Evolutionary conservation across 1,139 yeast species (phyloP).

Genomic region (Chernovozyma aurita): DNA sequence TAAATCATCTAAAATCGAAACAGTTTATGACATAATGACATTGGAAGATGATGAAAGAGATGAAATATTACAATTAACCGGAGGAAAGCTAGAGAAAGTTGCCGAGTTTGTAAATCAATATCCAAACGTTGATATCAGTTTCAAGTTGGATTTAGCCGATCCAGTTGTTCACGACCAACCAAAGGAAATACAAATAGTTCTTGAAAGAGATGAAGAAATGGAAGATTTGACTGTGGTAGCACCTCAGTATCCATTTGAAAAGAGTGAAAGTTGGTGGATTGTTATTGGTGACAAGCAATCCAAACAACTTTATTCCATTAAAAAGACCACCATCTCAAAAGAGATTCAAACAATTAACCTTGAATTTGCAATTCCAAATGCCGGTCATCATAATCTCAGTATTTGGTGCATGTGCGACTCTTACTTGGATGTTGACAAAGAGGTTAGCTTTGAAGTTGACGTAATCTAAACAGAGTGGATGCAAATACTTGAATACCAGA

Average conservation of each 20-base stretch:
- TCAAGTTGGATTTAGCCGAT: constrained; percentile 40
- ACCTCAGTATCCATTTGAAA: constrained; percentile 50
- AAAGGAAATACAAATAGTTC: constrained; percentile 42
- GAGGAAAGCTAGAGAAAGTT: constrained; percentile 50
- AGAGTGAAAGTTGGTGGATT: constrained; percentile 85
- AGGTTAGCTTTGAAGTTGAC: constrained; percentile 49
- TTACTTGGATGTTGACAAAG: constrained; percentile 87
- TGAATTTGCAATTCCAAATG: constrained; percentile 53
- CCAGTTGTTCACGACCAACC: constrained; percentile 40
- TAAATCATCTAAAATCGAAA: constrained; percentile 49
- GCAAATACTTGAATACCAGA: too few relatives aligned
- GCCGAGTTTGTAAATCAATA: constrained; percentile 87
- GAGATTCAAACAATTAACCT: constrained; percentile 52
- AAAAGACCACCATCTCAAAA: constrained; percentile 53
- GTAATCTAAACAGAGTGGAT: constrained; percentile 23
- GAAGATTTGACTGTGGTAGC: constrained; percentile 62
- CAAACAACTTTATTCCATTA: constrained; percentile 69
- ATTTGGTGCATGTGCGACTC: constrained; percentile 92
- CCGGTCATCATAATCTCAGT: constrained; percentile 59
- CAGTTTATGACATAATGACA: constrained; percentile 82
- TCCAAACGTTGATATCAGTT: constrained; percentile 77
- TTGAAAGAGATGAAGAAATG: constrained; percentile 72
- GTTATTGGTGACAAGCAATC: constrained; percentile 65
- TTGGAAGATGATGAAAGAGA: constrained; percentile 78
- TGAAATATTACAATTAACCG: constrained; percentile 52